Evolutionary conservation across 495 filamentous ascomycete species (phyloP).

Genomic region (Bombardia bombarda): DNA sequence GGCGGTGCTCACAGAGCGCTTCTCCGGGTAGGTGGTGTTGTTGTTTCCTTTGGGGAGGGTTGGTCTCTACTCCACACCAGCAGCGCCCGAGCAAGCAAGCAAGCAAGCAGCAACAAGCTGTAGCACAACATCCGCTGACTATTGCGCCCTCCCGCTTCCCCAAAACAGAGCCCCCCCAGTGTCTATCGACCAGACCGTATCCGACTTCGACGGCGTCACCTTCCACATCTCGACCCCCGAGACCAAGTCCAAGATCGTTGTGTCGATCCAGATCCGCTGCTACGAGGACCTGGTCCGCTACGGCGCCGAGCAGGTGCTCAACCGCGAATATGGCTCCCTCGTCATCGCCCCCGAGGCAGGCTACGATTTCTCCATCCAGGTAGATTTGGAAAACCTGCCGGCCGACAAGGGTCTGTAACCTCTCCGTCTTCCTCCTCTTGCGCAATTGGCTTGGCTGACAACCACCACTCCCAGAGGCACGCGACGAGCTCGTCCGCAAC

Average conservation of each 20-base stretch:
- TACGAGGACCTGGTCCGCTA: slow-evolving; percentile 86
- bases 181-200: slow-evolving; percentile 93
- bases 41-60: no score
- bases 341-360: slow-evolving; percentile 80
- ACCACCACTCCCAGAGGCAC: slow-evolving; percentile 55
- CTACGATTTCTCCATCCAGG: slow-evolving; percentile 86
- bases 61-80: no score
- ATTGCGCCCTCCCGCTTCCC: slow-evolving; percentile 3
- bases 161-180: slow-evolving; percentile 62
- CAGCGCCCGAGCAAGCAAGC: no score
- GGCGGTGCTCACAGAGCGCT: slow-evolving; percentile 88
- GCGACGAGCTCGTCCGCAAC: slow-evolving; percentile 76
- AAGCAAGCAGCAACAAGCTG: no score
- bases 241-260: slow-evolving; percentile 80
- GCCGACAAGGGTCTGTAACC: slow-evolving; percentile 52
- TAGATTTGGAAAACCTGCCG: slow-evolving; percentile 84
- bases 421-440: background rate
- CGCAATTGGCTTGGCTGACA: no score
- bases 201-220: slow-evolving; percentile 95
- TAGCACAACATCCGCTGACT: slow-evolving; percentile 1
- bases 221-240: slow-evolving; percentile 97
- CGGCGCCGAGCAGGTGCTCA: slow-evolving; percentile 82
- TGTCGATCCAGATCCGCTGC: slow-evolving; percentile 91
- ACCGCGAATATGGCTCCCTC: slow-evolving; percentile 89
- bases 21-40: slow-evolving; percentile 91